Evolutionary conservation across 164 flowering plant species (phyloP), one percentile per base, ranked within the genome.

Genomic region (Buxus sempervirens): DNA sequence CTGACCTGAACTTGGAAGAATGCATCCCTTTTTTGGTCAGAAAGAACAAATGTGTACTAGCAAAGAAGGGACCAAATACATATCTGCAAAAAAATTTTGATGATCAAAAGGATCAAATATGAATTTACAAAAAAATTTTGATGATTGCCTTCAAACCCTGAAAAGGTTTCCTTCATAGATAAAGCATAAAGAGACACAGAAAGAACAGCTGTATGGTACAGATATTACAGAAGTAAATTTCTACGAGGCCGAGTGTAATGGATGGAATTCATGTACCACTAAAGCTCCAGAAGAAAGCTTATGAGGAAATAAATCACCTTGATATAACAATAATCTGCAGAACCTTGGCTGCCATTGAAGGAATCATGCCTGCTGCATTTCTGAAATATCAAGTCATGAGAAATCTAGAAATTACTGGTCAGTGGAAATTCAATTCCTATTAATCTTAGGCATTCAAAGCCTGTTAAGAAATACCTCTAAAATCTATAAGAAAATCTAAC

Each of bases 351-450:
- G 55, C 20, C 23, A 28, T 8, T 55, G 58, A 23, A 55, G 66
- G 55, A 49, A 20, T 41, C 45, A 32, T 49, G 51, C 51, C 12
- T 45, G 51, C 57, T 57, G 5, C 21, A 9, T 9, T 58, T 67
- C 56, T 59, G 42, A 63, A 67, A 67, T 45, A 45, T 67, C 41
- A 14, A 10, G 32, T 42, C 36, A 22, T 24, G 63, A 26, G 24
- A 27, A 48, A 41, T 27, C 42, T 67, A 25, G 13, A 45, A 45
- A 12, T 54, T 36, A 18, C 7, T 14, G 21, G 32, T 66, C 19
- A 9, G 38, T 25, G 22, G 18, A 41, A 19, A 25, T 54, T 49
- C 26, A 20, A 20, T 41, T 58, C 25, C 26, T 63, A 5, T 45
- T 0, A 64, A 64, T n/a, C 25, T 64, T 64, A n/a, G 42, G 16